Base-by-base conservation (phyloP, 805 yeast genomes). In the Saccharomycopsis fermentans region DNA sequence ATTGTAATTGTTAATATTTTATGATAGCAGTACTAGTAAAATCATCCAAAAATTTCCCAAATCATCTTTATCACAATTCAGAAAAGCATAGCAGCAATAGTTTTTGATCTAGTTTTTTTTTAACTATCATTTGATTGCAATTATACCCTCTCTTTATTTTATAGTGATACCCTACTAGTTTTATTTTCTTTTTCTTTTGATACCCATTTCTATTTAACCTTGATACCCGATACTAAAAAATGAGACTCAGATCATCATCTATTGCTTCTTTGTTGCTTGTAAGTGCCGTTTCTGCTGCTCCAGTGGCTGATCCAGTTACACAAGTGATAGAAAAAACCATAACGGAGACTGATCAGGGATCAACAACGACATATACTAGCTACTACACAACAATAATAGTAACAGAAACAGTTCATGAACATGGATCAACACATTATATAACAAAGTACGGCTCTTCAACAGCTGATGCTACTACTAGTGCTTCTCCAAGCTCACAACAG, bases 361-460 rank as follows among this genome's bases (percentile, higher is more conserved):
- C 58, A n/a, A 61, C 63, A 32, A 39, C 57, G 9, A 61, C 63
- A n/a, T 61, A 58, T 54, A 61, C 63, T 16, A 61, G 63, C 29
- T 61, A 56, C 26, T 61, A 59, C 52, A 61, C 63, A 34, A 61
- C 63, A 9, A 57, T 61, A 12, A 57, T 61, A 16, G 50, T 61
- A 34, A 61, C 63, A 1, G 52, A 58, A 21, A 61, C 63, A 5
- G 58, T 61, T 50, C 63, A 61, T 24, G 54, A 53, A 12, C 36
- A 55, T 21, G 63, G 63, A 11, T 48, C 48, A 8, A 61, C 63
- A 14, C 52, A 53, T 6, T 59, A 59, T 32, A 54, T 61, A 32
- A 61, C 63, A 16, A 53, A 43, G 24, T 43, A 43, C 12, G 50
- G 50, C 24, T 19, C 50, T 6, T 37, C 62, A 11, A 58, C 62